Percentiles rank a stretch among this genome's conserved stretches.
These are phyloP conservation scores for Camillea tinctor DNA, from an alignment of 2,329 filamentous ascomycete species.

Conservation along the genomic window DNA sequence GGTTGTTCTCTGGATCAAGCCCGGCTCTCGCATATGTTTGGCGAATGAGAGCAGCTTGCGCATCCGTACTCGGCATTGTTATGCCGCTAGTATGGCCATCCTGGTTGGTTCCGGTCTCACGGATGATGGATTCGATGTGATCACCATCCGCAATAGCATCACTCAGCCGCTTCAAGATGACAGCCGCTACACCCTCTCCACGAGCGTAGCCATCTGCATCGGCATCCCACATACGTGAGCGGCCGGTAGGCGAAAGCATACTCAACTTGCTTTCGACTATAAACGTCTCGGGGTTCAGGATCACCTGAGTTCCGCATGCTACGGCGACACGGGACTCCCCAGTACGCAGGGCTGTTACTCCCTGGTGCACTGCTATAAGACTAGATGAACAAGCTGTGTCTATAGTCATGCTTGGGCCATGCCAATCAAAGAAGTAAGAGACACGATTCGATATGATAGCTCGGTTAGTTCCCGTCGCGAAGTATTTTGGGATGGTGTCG, in stretches of 20 bases:
- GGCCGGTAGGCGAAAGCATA: slow-evolving; percentile 31
- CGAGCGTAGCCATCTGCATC: slow-evolving; percentile 35
- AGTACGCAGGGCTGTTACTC: slow-evolving; percentile 27
- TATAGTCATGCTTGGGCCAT: slow-evolving; percentile 40
- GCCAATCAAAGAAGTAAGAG: slow-evolving; percentile 35
- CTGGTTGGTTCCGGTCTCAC: slow-evolving; percentile 29
- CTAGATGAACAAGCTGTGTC: slow-evolving; percentile 46
- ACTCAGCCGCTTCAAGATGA: slow-evolving; percentile 35
- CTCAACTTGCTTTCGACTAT: slow-evolving; percentile 23
- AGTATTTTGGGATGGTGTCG: slow-evolving; percentile 13
- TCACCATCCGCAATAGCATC: slow-evolving; percentile 35
- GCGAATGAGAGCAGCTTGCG: slow-evolving; percentile 22
- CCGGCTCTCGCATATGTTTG: slow-evolving; percentile 16
- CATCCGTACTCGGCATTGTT: slow-evolving; percentile 15
- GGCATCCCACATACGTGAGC: slow-evolving; percentile 37
- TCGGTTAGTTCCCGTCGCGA: slow-evolving; percentile 26
- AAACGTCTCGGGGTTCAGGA: slow-evolving; percentile 11
- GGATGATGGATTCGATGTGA: slow-evolving; percentile 35
- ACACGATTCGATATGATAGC: slow-evolving; percentile 33
- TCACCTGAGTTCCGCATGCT: slow-evolving; percentile 7
- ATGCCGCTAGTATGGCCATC: slow-evolving; percentile 18
- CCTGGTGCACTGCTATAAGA: slow-evolving; percentile 34
- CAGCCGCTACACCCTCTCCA: slow-evolving; percentile 34
- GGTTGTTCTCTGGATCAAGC: slow-evolving; percentile 7
- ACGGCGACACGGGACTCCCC: slow-evolving; percentile 23